A percentile compares a stretch with the other conserved stretches of the same genome.
Conservation (phyloP, 306 rosid genomes). For the Sphenostylis stenocarpa region DNA sequence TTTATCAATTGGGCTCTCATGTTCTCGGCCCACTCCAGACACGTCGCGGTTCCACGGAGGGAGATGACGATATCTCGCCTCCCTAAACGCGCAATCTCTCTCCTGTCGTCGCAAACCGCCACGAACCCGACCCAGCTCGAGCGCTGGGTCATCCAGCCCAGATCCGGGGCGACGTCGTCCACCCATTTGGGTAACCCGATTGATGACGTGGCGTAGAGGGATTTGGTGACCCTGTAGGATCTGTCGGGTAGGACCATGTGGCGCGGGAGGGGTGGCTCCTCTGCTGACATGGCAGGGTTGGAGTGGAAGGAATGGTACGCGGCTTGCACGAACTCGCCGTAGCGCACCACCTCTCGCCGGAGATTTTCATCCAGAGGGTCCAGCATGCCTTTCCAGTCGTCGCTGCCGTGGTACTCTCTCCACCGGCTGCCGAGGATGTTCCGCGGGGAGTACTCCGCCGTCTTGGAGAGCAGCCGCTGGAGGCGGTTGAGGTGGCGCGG, state of each 20-base stretch:
- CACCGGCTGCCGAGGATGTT: slow-evolving; percentile 67
- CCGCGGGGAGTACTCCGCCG: slow-evolving; percentile 73
- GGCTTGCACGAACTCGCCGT: slow-evolving; percentile 83
- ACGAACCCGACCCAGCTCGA: slow-evolving; percentile 91
- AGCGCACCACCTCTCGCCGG: slow-evolving; percentile 88
- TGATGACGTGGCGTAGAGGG: slow-evolving; percentile 82
- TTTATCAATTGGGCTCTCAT: slow-evolving; percentile 63
- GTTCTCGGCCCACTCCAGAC: slow-evolving; percentile 94
- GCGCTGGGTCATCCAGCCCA: slow-evolving; percentile 95
- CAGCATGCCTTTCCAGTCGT: slow-evolving; percentile 76
- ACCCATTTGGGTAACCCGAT: slow-evolving; percentile 79
- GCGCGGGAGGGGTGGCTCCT: slow-evolving; percentile 46
- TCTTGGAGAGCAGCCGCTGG: slow-evolving; percentile 59
- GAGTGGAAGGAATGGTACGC: slow-evolving; percentile 81
- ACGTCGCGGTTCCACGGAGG: slow-evolving; percentile 89
- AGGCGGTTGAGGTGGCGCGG: slow-evolving; percentile 71
- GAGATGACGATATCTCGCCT: slow-evolving; percentile 83
- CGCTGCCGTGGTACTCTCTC: slow-evolving; percentile 77
- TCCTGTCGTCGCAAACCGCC: slow-evolving; percentile 74
- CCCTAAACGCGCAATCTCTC: slow-evolving; percentile 80
- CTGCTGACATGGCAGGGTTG: slow-evolving; percentile 61
- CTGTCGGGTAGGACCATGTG: slow-evolving; percentile 60
- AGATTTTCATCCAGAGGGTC: slow-evolving; percentile 95
- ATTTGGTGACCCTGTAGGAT: slow-evolving; percentile 70
- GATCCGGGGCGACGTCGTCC: slow-evolving; percentile 76